Evolutionary conservation across 2,329 filamentous ascomycete genomes (phyloP).

Genomic region (Botrytis byssoidea): DNA sequence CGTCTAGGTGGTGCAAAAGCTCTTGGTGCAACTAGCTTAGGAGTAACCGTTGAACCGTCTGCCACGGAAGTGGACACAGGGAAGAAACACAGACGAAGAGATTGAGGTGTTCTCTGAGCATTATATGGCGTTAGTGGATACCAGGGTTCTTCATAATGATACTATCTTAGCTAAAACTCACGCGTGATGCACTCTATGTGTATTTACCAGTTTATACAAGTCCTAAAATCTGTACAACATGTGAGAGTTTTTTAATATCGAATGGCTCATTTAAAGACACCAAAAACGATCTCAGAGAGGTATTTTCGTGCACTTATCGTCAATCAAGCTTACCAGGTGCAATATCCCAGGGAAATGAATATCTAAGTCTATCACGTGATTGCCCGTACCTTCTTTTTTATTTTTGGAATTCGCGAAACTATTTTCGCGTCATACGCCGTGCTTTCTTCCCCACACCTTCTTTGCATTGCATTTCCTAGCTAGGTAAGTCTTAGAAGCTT

Average conservation of each 20-base stretch:
- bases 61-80: slow-evolving; percentile 16
- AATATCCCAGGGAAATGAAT: background rate
- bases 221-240: background rate
- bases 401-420: slow-evolving; percentile 8
- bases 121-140: slow-evolving; percentile 16
- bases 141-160: slow-evolving; percentile 21
- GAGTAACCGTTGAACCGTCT: slow-evolving; percentile 33
- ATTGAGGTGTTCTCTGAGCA: slow-evolving; percentile 11
- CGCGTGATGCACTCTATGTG: background rate
- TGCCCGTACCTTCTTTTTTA: background rate
- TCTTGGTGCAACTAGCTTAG: slow-evolving; percentile 38
- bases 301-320: background rate
- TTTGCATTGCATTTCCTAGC: slow-evolving; percentile 1
- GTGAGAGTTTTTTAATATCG: background rate
- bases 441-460: slow-evolving; percentile 8
- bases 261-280: background rate
- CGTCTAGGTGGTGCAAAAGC: slow-evolving; percentile 35
- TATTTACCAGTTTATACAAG: background rate
- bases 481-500: background rate
- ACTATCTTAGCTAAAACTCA: background rate
- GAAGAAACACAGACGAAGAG: slow-evolving; percentile 17
- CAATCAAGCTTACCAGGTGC: background rate
- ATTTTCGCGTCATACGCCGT: slow-evolving; percentile 6
- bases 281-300: no score
- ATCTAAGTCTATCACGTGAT: background rate